Percentiles rank a stretch among this genome's conserved stretches.
phyloP scores from a whole-genome alignment of 352 stramenopile species.

The Pilasporangium apinafurcum region DNA sequence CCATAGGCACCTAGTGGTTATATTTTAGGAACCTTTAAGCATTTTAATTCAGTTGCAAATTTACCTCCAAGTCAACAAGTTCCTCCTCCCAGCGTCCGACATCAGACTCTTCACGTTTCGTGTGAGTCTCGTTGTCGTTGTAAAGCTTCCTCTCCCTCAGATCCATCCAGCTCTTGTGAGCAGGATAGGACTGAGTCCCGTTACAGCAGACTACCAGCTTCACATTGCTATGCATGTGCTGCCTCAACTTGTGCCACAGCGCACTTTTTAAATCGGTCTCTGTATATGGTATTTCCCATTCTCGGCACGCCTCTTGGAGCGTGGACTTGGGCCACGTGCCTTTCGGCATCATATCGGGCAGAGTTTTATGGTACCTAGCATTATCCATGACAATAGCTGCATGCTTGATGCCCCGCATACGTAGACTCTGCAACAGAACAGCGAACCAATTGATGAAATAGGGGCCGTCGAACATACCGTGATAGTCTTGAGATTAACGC shows the following conservation, averaged over 20 bases:
- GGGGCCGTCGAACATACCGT: slow-evolving; percentile 3
- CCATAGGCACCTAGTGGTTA: too few species aligned
- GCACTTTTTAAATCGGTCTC: not conserved
- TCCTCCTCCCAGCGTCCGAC: too few species aligned
- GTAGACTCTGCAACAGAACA: not conserved
- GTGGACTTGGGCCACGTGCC: not conserved
- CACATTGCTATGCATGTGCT: slow-evolving; percentile 1
- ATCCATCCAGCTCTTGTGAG: too few species aligned
- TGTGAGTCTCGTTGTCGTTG: too few species aligned
- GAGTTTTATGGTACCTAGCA: slow-evolving; percentile 1
- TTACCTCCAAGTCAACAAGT: too few species aligned
- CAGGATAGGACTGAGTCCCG: too few species aligned
- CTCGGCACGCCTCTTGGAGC: not conserved
- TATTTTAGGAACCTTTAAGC: too few species aligned
- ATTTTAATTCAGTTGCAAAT: not conserved
- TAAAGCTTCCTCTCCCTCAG: too few species aligned
- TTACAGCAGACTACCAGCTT: not conserved
- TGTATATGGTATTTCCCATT: not conserved
- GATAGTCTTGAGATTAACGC: slow-evolving; percentile 5
- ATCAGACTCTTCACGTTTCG: too few species aligned
- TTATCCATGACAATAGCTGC: slow-evolving; percentile 5
- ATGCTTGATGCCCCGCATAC: slow-evolving; percentile 1
- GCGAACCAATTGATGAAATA: slow-evolving; percentile 4
- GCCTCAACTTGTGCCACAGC: slow-evolving; percentile 3
- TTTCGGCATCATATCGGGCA: not conserved